Conservation (phyloP, 352 stramenopile species). For the Phytophthora lateralis region DNA sequence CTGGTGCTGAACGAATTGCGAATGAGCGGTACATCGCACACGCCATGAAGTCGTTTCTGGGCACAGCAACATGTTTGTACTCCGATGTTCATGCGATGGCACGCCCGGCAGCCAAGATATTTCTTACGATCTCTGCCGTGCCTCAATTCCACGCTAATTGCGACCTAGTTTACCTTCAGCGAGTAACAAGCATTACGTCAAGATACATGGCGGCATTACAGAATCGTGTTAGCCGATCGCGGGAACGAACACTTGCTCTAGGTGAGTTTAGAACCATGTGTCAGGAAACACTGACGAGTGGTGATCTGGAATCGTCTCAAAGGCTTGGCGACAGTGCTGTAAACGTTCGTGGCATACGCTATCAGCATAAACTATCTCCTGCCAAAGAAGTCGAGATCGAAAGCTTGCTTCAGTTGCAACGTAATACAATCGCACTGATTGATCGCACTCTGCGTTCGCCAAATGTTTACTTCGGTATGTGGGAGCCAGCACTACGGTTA, state of each 20-base stretch:
- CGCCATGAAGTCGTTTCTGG: slow-evolving; percentile 45
- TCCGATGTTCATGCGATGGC: slow-evolving; percentile 36
- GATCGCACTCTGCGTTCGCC: slow-evolving; percentile 39
- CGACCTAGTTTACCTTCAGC: slow-evolving; percentile 59
- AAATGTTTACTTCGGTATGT: slow-evolving; percentile 68
- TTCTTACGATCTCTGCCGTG: slow-evolving; percentile 43
- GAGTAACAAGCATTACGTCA: slow-evolving; percentile 42
- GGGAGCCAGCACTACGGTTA: slow-evolving; percentile 51
- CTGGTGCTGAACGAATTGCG: slow-evolving; percentile 20
- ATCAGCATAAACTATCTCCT: slow-evolving; percentile 25
- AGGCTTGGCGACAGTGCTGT: background rate
- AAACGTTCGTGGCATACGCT: slow-evolving; percentile 7
- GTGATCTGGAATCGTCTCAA: background rate
- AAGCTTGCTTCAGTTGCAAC: slow-evolving; percentile 40
- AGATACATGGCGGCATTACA: slow-evolving; percentile 39
- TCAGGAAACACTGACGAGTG: slow-evolving; percentile 21
- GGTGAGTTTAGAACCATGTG: slow-evolving; percentile 34
- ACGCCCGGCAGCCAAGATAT: slow-evolving; percentile 32
- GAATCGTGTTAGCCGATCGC: slow-evolving; percentile 49
- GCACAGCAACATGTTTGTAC: slow-evolving; percentile 37
- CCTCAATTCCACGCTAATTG: slow-evolving; percentile 51
- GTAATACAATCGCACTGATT: slow-evolving; percentile 38
- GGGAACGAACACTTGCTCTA: slow-evolving; percentile 37
- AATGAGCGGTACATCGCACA: slow-evolving; percentile 58
- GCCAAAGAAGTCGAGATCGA: slow-evolving; percentile 57